Percentiles rank a stretch among this genome's conserved stretches.
These are phyloP conservation scores for Begonia peltatifolia DNA, from an alignment of 306 rosid genomes.

Conservation along the genomic window DNA sequence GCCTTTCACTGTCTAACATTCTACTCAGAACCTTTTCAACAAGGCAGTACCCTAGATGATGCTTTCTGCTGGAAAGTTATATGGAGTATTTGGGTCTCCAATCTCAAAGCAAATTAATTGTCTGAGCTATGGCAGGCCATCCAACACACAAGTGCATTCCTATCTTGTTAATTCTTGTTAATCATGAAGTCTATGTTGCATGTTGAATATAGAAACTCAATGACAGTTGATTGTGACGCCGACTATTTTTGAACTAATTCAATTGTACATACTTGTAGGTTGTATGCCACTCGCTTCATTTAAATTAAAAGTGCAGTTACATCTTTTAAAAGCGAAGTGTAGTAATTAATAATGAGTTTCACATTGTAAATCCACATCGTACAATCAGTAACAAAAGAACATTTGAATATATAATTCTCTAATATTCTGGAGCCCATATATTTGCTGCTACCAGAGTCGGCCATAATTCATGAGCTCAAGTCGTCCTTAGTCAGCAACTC, in stretches of 20 bases:
- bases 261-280: neutral
- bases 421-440: no score
- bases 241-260: neutral
- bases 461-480: neutral
- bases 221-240: neutral
- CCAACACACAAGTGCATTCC: slow-evolving; percentile 12
- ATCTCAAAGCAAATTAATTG: slow-evolving; percentile 46
- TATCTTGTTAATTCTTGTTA: slow-evolving; percentile 52
- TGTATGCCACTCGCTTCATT: no score
- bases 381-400: no score
- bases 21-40: slow-evolving; percentile 30
- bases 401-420: no score
- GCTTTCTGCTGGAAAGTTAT: no score
- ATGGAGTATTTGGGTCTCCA: neutral
- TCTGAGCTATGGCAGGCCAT: slow-evolving; percentile 33
- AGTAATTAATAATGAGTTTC: no score
- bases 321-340: no score
- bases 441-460: neutral
- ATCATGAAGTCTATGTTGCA: neutral
- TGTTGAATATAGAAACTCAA: neutral
- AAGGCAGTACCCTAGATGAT: no score
- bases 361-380: no score
- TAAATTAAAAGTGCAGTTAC: no score
- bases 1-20: slow-evolving; percentile 50
- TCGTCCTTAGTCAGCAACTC: neutral